Conservation (phyloP, 176 grass and related monocot genomes). For the Rhipidocladum racemiflorum region DNA sequence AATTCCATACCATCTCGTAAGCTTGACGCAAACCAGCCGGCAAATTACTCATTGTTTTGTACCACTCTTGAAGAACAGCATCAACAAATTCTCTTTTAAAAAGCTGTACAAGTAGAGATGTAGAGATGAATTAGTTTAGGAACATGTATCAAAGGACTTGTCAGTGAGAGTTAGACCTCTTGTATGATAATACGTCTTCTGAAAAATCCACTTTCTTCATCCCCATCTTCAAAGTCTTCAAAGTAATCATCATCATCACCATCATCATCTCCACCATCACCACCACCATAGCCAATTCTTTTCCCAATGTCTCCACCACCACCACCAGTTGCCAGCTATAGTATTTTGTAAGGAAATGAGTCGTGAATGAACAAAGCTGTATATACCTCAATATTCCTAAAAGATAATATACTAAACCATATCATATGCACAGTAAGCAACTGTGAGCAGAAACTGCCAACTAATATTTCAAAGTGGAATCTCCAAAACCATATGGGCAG, state of each 20-base stretch:
- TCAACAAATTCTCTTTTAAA: constrained; percentile 75
- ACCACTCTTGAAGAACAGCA: constrained; percentile 78
- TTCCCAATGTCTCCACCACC: constrained; percentile 72
- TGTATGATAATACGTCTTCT: constrained; percentile 53
- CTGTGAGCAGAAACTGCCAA: no score
- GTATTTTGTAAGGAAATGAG: constrained; percentile 18
- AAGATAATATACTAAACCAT: constrained; percentile 4
- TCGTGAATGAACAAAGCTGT: not conserved
- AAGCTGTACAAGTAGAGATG: constrained; percentile 38
- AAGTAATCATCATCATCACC: constrained; percentile 76
- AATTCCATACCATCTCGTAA: constrained; percentile 58
- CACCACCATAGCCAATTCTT: constrained; percentile 60
- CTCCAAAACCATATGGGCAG: no score
- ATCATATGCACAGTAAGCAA: not conserved
- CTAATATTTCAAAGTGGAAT: no score
- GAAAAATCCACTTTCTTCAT: constrained; percentile 60
- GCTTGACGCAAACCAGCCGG: constrained; percentile 75
- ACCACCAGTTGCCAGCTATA: constrained; percentile 57
- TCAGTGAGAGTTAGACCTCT: constrained; percentile 43
- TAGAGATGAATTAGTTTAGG: constrained; percentile 5
- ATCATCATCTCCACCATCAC: constrained; percentile 69
- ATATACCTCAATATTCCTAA: not conserved
- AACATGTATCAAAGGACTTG: not conserved
- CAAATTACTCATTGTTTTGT: constrained; percentile 59
- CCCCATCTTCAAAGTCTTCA: constrained; percentile 70